Base-by-base conservation (phyloP, 192 early-diverging fungal genomes). In the Rhizoclosmatium sp. region DNA sequence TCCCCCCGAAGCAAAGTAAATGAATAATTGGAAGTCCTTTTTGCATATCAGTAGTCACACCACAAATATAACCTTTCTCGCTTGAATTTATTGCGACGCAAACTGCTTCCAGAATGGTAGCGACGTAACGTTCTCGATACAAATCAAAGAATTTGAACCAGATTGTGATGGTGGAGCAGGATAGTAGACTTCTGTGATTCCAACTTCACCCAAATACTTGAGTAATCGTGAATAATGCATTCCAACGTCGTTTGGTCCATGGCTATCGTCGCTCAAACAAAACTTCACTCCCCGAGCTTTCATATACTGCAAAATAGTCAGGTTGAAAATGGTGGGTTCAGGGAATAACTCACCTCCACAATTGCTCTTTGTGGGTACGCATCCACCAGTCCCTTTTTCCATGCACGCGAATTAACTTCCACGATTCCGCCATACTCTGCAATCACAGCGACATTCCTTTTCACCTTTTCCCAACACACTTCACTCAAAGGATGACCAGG, bases 381-480 rank as follows among this genome's bases (percentile, higher is more conserved):
- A 80, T 91, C 89, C 16, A 72, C 59, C 16, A 98, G 84, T 3
- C 92, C 92, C 83, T 97, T 98, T 78, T 96, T 96, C 93, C 92
- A 98, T 44, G 94, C 96, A 1, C 96, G 83, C 45, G 95, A 89
- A 85, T 98, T 99, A 81, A 99, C 88, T 76, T 99, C 98, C 68
- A 99, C 95, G 4, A 98, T 70, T 1, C 93, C 95, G 39, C 93
- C 96, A 75, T 96, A 96, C 3, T 77, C 82, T 2, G 93, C 87
- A 2, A 95, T 93, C 78, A 81, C 87, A 40, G 94, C 93, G 46
- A 97, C 89, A 82, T 99, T 99, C 67, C 97, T 87, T 56, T 80
- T 41, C 7, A 93, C 89, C 45, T 81, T 82, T 45, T 14, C 61
- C 78, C 87, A 87, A 40, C 94, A 87, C 47, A 88, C 81, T 42